Conservation (phyloP, 306 rosid species). For the Parietaria judaica region DNA sequence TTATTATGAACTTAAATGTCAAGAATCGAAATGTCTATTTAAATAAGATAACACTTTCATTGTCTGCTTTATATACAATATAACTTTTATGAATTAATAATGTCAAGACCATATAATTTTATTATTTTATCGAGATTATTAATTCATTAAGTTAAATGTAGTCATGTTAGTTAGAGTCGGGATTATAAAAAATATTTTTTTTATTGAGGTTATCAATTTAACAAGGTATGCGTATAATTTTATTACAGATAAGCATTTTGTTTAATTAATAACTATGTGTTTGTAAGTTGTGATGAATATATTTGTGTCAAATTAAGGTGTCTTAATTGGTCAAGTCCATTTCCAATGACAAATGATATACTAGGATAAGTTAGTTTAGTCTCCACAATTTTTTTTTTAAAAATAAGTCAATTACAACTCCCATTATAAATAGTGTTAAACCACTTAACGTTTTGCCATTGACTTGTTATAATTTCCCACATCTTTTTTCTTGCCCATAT, state of each 20-base stretch:
- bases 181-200: no score
- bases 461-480: not conserved
- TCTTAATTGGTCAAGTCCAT: slow-evolving; percentile 19
- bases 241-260: not conserved
- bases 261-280: no score
- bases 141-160: no score
- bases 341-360: not conserved
- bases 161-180: no score
- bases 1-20: not conserved
- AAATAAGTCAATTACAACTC: slow-evolving; percentile 12
- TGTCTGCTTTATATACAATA: not conserved
- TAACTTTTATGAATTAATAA: no score
- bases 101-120: no score
- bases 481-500: no score
- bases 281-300: not conserved
- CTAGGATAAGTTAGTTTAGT: no score
- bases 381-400: not conserved
- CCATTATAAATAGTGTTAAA: slow-evolving; percentile 3
- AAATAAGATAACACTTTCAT: not conserved
- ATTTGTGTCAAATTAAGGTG: not conserved
- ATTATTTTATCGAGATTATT: no score
- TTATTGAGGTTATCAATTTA: no score
- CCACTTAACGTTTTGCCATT: slow-evolving; percentile 1
- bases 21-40: not conserved
- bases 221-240: no score